These are phyloP conservation scores for Blastobotrys peoriensis DNA, from an alignment of 805 yeast species.

Conservation along the genomic window DNA sequence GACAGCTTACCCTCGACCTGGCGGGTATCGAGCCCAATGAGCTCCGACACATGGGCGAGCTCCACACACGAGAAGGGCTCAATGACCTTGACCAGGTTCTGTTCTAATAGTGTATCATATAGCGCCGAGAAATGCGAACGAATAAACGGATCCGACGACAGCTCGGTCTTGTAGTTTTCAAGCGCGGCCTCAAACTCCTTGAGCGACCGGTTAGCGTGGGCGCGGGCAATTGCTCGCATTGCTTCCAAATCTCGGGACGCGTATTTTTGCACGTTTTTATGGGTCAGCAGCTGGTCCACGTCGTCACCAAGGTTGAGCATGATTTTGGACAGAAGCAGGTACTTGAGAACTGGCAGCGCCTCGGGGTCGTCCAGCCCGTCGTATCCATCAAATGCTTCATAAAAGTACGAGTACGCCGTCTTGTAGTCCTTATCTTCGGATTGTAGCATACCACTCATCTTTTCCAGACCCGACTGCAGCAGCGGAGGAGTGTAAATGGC, in stretches of 20 bases:
- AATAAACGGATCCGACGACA: slow-evolving; percentile 80
- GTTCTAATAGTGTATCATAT: slow-evolving; percentile 88
- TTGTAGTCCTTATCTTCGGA: slow-evolving; percentile 96
- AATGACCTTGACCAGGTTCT: slow-evolving; percentile 86
- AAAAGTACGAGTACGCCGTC: slow-evolving; percentile 92
- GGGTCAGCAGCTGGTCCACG: slow-evolving; percentile 66
- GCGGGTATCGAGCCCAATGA: slow-evolving; percentile 78
- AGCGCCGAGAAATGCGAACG: slow-evolving; percentile 88
- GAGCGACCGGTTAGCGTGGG: slow-evolving; percentile 83
- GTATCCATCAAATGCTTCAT: slow-evolving; percentile 90
- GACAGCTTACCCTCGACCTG: slow-evolving; percentile 92
- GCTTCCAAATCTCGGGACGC: slow-evolving; percentile 88
- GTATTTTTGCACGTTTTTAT: slow-evolving; percentile 68
- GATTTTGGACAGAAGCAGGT: slow-evolving; percentile 87
- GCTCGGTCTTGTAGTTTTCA: slow-evolving; percentile 57
- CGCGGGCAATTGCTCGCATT: slow-evolving; percentile 87
- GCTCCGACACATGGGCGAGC: slow-evolving; percentile 76
- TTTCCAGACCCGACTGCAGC: slow-evolving; percentile 88
- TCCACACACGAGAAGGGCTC: slow-evolving; percentile 98
- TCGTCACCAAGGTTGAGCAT: slow-evolving; percentile 88
- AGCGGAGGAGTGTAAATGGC: slow-evolving; percentile 92
- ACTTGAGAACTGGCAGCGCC: slow-evolving; percentile 76
- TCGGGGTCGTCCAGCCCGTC: slow-evolving; percentile 47
- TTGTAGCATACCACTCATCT: slow-evolving; percentile 91
- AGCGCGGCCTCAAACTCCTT: slow-evolving; percentile 86